Evolutionary conservation across 495 filamentous ascomycete species (phyloP), one percentile per base, ranked within the genome.

Genomic region (Aspergillus incahuasiensis): DNA sequence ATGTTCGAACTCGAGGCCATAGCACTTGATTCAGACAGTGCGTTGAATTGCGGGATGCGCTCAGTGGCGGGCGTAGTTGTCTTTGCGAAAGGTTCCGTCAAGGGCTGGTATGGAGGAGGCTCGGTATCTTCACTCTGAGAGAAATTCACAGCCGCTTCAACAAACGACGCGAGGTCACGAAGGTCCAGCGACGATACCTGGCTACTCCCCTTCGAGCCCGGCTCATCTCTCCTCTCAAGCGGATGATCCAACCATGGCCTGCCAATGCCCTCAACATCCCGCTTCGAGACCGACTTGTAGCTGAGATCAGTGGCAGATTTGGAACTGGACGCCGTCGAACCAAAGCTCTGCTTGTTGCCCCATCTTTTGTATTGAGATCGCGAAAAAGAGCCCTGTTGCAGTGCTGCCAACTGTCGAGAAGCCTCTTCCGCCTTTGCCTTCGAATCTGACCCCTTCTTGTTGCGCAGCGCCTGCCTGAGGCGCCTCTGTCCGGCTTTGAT

Each of bases 401-500:
- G 62, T 6, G 70, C 72, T 18, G 64, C 61, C 0, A 74, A 59
- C 47, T 74, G 73, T 16, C 60, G 66, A 22, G 63, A 55, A 15
- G 68, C 55, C 0, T 72, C 68, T 6, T 70, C 67, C 1, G 59
- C 22, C 41, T 73, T 76, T 1, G 58, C 44, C 21, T 57, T 65
- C 3, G 66, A 41, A 13, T 70, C 54, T 0, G 56, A 19, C 44
- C 63, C 63, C 38, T 71, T 74, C 50, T 65, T 72, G 30, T 63
- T 69, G n/a, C 73, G 71, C 53, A 72, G 72, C 19, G 69, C 63
- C 21, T 76, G 63, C 13, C 68, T 58, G 3, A 77, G 67, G 18
- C 74, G 74, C 12, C 72, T 71, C 51, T 74, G 74, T n/a, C 73
- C 64, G 9, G 73, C 70, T 41, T 73, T 75, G 43, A 70, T 40